Conservation (phyloP, 306 rosid genomes). For the Vigna reflexopilosa region DNA sequence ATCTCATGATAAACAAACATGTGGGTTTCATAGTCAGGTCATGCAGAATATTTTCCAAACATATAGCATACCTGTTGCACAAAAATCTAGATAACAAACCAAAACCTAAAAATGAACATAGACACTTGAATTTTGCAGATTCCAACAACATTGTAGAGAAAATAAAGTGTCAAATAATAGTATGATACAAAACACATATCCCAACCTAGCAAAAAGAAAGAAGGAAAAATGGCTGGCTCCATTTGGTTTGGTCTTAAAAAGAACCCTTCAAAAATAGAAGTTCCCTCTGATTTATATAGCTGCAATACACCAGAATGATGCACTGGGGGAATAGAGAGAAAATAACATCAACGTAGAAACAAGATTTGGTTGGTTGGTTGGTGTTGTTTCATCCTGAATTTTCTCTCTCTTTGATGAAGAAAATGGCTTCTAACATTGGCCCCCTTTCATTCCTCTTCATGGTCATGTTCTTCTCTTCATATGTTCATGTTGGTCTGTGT, state of each 20-base stretch:
- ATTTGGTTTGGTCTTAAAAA: slow-evolving; percentile 15
- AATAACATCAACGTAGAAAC: not conserved
- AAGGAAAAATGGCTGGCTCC: slow-evolving; percentile 11
- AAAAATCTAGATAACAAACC: not conserved
- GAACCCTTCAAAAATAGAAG: slow-evolving; percentile 48
- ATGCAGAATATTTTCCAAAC: not conserved
- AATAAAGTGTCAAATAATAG: not conserved
- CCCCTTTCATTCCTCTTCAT: slow-evolving; percentile 28
- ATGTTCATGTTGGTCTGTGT: slow-evolving; percentile 19
- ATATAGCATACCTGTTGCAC: not conserved
- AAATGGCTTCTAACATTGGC: slow-evolving; percentile 33
- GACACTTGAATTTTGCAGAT: not conserved
- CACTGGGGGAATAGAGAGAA: slow-evolving; percentile 9
- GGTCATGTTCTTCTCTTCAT: slow-evolving; percentile 23
- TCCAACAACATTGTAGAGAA: not conserved
- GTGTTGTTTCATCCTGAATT: not conserved
- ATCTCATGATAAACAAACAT: not conserved
- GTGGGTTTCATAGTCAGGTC: not conserved
- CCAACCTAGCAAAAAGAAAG: not conserved
- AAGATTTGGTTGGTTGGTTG: not conserved
- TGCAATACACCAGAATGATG: slow-evolving; percentile 16
- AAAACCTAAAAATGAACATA: not conserved
- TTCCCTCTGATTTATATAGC: slow-evolving; percentile 33
- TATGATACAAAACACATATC: not conserved
- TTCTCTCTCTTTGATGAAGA: not conserved